Conservation (phyloP, 2,329 filamentous ascomycete genomes). For the Sporothrix phasma region DNA sequence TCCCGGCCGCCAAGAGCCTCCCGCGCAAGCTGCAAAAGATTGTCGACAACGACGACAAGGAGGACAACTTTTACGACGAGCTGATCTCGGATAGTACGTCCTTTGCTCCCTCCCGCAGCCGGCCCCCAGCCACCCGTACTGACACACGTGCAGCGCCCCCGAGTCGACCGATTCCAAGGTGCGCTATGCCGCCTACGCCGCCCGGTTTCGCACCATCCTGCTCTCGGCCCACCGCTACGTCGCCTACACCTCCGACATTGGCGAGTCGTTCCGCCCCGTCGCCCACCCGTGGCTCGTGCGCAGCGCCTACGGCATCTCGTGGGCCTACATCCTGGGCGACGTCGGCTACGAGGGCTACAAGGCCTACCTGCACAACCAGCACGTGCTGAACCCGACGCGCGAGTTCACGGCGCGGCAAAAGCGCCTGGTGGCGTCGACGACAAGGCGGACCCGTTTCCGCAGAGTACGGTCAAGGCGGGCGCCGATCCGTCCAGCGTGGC, state of each 20-base stretch:
- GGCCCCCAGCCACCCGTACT: neutral
- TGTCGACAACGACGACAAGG: constrained; percentile 45
- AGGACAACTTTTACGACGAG: constrained; percentile 69
- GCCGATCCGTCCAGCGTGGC: neutral
- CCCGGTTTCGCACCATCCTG: constrained; percentile 75
- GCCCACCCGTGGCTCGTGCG: constrained; percentile 77
- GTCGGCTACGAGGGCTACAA: constrained; percentile 93
- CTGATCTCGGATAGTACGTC: constrained; percentile 67
- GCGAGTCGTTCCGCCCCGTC: constrained; percentile 88
- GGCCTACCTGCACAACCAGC: constrained; percentile 79
- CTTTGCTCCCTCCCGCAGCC: neutral
- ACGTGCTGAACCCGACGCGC: constrained; percentile 57
- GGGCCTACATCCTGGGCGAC: constrained; percentile 86
- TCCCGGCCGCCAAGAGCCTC: constrained; percentile 41
- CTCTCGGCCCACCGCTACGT: constrained; percentile 89
- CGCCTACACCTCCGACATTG: constrained; percentile 92
- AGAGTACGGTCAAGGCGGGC: neutral
- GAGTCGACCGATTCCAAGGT: constrained; percentile 77
- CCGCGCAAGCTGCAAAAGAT: constrained; percentile 47
- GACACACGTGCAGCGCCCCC: constrained; percentile 41
- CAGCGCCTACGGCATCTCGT: constrained; percentile 79
- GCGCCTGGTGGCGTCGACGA: constrained; percentile 36
- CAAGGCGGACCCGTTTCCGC: neutral
- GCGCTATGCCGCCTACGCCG: constrained; percentile 88
- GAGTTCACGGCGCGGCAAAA: constrained; percentile 42